Evolutionary conservation across 352 stramenopile genomes (phyloP), one percentile per base, ranked within the genome.

Genomic region (Phytophthora syringae): DNA sequence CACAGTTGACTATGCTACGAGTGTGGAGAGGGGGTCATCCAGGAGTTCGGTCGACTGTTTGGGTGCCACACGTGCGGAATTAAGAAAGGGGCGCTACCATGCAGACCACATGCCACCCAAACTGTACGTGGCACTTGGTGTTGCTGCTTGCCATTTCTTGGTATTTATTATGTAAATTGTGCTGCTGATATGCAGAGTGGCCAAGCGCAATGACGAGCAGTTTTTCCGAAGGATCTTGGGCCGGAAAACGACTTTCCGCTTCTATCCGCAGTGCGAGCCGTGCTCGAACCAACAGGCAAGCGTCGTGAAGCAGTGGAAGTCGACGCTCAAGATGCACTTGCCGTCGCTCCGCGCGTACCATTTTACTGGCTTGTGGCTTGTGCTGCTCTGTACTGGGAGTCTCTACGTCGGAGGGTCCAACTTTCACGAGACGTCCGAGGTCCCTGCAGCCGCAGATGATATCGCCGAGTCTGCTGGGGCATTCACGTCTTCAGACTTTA

Each of bases 61-160:
- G 88, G 88, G 16, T 96, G 88, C 65, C 88, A 96, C 62, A 96
- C 88, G 20, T 96, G 88, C 51, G 88, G 88, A 20, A 61, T 86
- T 9, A 89, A 88, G 62, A 71, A 58, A 7, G 80, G 75, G 7
- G 74, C 87, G 52, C 80, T 96, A 89, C 48, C 84, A 94, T 42
- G 88, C 82, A 43, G 88, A 96, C 53, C 88, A 96, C 72, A 91
- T 92, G 84, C 88, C 88, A 1, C 88, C 86, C n/a, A 93, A 89
- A 67, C 57, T 88, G 88, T 94, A 76, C 10, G 81, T 16, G 15
- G n/a, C 22, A 24, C 25, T 15, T n/a, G n/a, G n/a, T n/a, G n/a
- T n/a, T n/a, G n/a, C n/a, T n/a, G n/a, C n/a, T n/a, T n/a, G n/a
- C n/a, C n/a, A n/a, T n/a, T n/a, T n/a, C n/a, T 50, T 21, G 10